Conservation (phyloP, 2,329 filamentous ascomycete genomes). For the Sporothrix brunneoviolacea region DNA sequence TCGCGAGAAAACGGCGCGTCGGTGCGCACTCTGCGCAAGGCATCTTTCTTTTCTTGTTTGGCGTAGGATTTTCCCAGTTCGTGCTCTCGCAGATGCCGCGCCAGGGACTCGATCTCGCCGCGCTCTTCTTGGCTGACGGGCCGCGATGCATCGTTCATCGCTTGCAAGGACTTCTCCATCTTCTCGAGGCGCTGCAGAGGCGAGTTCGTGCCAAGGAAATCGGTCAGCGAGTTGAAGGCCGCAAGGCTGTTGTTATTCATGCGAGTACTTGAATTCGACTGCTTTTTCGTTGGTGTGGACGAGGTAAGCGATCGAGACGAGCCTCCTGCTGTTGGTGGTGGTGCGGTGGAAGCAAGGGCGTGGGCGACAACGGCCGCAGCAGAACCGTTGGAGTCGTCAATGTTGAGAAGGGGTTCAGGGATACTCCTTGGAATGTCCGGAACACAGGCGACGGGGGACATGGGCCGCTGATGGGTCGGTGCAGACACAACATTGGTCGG, state of each 20-base stretch:
- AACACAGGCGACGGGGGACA: conserved; percentile 10
- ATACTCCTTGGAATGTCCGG: conserved; percentile 11
- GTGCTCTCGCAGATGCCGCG: conserved; percentile 17
- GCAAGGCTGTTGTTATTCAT: conserved; percentile 15
- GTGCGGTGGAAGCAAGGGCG: conserved; percentile 4
- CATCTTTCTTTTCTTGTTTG: conserved; percentile 43
- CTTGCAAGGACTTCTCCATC: conserved; percentile 27
- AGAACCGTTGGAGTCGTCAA: conserved; percentile 17
- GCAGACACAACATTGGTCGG: not conserved
- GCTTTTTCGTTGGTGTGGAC: conserved; percentile 19
- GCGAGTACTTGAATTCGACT: conserved; percentile 24
- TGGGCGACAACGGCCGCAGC: conserved; percentile 7
- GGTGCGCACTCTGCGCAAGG: conserved; percentile 42
- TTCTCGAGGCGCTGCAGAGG: conserved; percentile 47
- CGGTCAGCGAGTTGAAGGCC: conserved; percentile 40
- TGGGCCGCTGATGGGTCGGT: not conserved
- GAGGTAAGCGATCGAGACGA: not conserved
- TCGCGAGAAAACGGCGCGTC: conserved; percentile 36
- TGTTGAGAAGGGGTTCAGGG: not conserved
- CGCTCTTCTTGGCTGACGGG: conserved; percentile 25
- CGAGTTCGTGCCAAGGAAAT: conserved; percentile 38
- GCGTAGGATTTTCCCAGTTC: conserved; percentile 23
- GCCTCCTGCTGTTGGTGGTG: not conserved
- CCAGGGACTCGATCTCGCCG: conserved; percentile 19
- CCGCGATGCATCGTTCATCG: conserved; percentile 25